Evolutionary conservation across 2,329 filamentous ascomycete genomes (phyloP), one percentile per base, ranked within the genome.

Genomic region (Boeremia exigua): DNA sequence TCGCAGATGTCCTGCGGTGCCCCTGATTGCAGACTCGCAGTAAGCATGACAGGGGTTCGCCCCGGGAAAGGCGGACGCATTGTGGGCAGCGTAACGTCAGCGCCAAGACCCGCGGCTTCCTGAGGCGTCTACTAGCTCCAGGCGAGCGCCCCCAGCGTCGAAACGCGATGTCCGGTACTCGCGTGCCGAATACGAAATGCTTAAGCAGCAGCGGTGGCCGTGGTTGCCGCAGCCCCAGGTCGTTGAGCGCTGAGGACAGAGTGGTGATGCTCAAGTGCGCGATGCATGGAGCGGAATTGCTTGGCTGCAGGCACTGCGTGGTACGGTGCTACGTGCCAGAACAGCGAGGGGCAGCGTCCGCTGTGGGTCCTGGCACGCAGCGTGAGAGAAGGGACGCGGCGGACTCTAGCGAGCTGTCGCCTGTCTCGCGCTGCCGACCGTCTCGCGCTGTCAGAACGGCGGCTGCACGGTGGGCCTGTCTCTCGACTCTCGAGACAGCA

Each of bases 321-420:
- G 47, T 56, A 48, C 43, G 42, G 53, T 56, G 53, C 37, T 51
- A 51, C 53, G 19, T 51, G 53, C 53, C 53, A 38, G 47, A 47
- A 47, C 53, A 51, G 53, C 39, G 53, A 51, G 42, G 53, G 42
- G 45, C 19, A 43, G 27, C 17, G 34, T 37, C 42, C 30, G 47
- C 38, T 44, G 27, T 33, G 38, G 27, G 9, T 15, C 32, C 30
- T 30, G 45, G 32, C 19, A 43, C 32, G 50, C n/a, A 17, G 25
- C n/a, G 14, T n/a, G 27, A 37, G 12, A 40, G 32, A 45, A 29
- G 33, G 45, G 28, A 17, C 12, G 9, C 6, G 27, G 44, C 29
- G 38, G 30, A 12, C 25, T 44, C 28, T 48, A 43, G 12, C 45
- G 15, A 34, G 30, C 45, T 28, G 45, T 54, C 45, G 39, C 38